Percentiles rank a stretch among this genome's conserved stretches.
Evolutionary conservation across 2,329 filamentous ascomycete genomes (phyloP).

Genomic region (Sporothrix protearum): DNA sequence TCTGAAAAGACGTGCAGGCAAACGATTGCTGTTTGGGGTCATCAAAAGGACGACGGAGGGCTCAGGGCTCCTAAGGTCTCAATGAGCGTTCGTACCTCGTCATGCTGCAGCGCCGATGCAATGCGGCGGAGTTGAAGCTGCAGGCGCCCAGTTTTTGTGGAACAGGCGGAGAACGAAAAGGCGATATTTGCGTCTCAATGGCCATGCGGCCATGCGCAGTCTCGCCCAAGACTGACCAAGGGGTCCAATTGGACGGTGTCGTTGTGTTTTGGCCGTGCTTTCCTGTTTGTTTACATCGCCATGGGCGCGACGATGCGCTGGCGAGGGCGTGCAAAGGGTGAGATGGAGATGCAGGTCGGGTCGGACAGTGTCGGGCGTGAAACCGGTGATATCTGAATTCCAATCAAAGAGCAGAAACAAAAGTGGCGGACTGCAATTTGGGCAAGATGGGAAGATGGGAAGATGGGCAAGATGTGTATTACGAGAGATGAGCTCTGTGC

Average conservation of each 20-base stretch:
- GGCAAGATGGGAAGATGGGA: background rate
- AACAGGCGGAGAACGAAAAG: background rate
- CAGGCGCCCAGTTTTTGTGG: conserved; percentile 18
- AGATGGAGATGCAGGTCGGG: conserved; percentile 2
- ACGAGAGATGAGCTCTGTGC: background rate
- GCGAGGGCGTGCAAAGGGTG: background rate
- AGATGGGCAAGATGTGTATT: background rate
- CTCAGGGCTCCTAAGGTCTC: no score
- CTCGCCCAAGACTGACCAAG: background rate
- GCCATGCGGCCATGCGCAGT: conserved; percentile 1
- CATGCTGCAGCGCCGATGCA: conserved; percentile 6
- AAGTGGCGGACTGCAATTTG: conserved; percentile 5
- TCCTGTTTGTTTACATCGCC: conserved; percentile 14
- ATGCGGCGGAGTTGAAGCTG: conserved; percentile 14
- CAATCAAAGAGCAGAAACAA: conserved; percentile 2
- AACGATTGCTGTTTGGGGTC: background rate
- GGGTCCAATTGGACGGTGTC: background rate
- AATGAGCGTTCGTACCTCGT: background rate
- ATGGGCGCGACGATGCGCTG: background rate
- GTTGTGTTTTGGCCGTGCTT: background rate
- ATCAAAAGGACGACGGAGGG: background rate
- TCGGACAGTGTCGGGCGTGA: background rate
- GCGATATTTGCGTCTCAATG: conserved; percentile 13
- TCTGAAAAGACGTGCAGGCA: background rate
- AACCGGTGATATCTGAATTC: background rate